Evolutionary conservation across 1,139 yeast species (phyloP).

Genomic region (Candida tetrigidarum): DNA sequence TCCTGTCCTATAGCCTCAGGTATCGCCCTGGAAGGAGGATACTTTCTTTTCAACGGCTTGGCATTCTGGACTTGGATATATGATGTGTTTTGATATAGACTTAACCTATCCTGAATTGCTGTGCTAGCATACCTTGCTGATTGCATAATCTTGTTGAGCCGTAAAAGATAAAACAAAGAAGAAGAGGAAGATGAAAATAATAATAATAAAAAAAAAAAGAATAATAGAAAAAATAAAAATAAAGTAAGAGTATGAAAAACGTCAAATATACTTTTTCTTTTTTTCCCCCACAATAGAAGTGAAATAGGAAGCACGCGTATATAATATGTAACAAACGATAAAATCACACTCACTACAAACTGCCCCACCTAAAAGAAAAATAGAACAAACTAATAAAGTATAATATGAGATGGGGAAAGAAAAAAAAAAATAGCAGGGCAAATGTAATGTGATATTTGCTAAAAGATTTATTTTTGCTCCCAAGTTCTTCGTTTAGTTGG

Average conservation of each 20-base stretch:
- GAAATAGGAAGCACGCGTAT: too few species aligned
- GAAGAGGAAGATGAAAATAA: not conserved
- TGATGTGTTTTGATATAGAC: slow-evolving; percentile 33
- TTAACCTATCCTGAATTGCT: slow-evolving; percentile 35
- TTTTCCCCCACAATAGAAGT: too few species aligned
- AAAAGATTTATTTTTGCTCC: too few species aligned
- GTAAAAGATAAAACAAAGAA: not conserved
- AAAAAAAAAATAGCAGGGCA: too few species aligned
- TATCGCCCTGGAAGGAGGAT: slow-evolving; percentile 25
- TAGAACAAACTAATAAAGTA: too few species aligned
- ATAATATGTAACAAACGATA: too few species aligned
- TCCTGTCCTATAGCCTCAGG: slow-evolving; percentile 19
- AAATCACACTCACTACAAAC: too few species aligned
- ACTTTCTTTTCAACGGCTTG: slow-evolving; percentile 30
- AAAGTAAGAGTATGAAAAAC: not conserved
- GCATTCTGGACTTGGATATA: slow-evolving; percentile 31
- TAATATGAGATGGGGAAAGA: too few species aligned
- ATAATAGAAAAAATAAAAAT: not conserved
- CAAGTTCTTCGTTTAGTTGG: too few species aligned
- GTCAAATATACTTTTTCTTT: too few species aligned
- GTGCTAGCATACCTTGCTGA: slow-evolving; percentile 28
- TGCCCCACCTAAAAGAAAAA: too few species aligned
- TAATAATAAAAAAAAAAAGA: not conserved
- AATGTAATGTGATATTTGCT: too few species aligned
- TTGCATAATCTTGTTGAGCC: slow-evolving; percentile 4